Conservation (phyloP, 768 basidiomycete genomes). For the Boletus rufocinnamomeus region DNA sequence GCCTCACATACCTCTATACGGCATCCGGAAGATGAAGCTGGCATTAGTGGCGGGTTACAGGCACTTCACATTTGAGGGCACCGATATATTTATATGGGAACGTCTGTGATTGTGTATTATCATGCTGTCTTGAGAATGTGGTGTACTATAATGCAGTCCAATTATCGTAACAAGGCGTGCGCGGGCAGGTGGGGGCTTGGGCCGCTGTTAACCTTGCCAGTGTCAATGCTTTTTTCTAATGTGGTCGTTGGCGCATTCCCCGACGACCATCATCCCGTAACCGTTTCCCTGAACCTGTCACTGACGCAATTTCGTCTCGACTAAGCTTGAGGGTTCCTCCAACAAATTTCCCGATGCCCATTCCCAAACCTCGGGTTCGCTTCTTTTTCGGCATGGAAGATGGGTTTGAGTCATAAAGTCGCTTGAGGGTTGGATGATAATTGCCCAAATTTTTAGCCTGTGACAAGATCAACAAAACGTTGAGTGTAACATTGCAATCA, state of each 20-base stretch:
- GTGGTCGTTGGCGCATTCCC: conserved; percentile 6
- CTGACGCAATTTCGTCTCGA: conserved; percentile 54
- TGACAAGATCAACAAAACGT: conserved; percentile 9
- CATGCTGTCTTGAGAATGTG: conserved; percentile 7
- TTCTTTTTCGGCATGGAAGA: conserved; percentile 38
- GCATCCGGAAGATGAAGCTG: conserved; percentile 24
- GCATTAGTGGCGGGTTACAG: conserved; percentile 26
- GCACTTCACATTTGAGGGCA: conserved; percentile 26
- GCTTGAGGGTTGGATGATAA: conserved; percentile 79
- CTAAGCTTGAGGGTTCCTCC: conserved; percentile 69
- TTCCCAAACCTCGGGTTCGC: conserved; percentile 64
- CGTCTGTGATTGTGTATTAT: conserved; percentile 5
- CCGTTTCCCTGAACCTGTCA: conserved; percentile 28
- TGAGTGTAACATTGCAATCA: conserved; percentile 2
- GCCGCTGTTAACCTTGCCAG: background rate
- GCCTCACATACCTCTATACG: conserved; percentile 16
- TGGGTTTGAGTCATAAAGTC: conserved; percentile 51
- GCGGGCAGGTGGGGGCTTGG: no score
- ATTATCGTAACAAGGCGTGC: background rate
- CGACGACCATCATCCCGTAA: conserved; percentile 1
- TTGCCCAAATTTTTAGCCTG: conserved; percentile 85
- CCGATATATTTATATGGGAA: conserved; percentile 8
- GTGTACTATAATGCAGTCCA: conserved; percentile 3
- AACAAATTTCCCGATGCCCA: conserved; percentile 79
- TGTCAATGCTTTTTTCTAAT: conserved; percentile 1